phyloP scores from a whole-genome alignment of 345 rosid genomes.

The Acer saccharum region DNA sequence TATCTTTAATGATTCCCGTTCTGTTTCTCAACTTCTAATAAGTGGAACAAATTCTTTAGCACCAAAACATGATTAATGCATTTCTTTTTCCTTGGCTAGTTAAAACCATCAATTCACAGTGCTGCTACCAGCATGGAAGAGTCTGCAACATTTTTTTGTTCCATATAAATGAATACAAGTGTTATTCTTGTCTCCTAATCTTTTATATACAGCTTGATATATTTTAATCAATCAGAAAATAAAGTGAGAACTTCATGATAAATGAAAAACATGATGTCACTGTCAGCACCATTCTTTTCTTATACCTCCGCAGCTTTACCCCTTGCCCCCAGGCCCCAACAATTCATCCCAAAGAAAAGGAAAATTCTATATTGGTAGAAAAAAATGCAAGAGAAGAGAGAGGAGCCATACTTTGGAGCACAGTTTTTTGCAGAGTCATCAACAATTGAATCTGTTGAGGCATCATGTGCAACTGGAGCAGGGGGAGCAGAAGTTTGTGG shows the following conservation, averaged over 20 bases:
- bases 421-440: slow-evolving; percentile 34
- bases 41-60: background rate
- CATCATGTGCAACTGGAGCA: slow-evolving; percentile 28
- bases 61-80: background rate
- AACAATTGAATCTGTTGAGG: slow-evolving; percentile 23
- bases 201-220: background rate
- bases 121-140: background rate
- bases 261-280: background rate
- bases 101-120: background rate
- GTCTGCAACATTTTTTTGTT: background rate
- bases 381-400: background rate
- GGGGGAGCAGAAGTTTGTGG: slow-evolving; percentile 21
- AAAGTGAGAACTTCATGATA: background rate
- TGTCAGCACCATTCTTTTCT: background rate
- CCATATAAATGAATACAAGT: too few species aligned
- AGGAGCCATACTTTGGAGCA: slow-evolving; percentile 43
- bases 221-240: background rate
- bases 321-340: background rate
- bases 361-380: background rate
- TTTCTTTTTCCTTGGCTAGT: background rate
- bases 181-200: background rate
- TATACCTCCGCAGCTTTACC: background rate
- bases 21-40: background rate
- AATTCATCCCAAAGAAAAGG: background rate
- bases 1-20: background rate